These are phyloP conservation scores for Glutinoglossum americanum DNA, from an alignment of 495 filamentous ascomycete species.

Conservation along the genomic window DNA sequence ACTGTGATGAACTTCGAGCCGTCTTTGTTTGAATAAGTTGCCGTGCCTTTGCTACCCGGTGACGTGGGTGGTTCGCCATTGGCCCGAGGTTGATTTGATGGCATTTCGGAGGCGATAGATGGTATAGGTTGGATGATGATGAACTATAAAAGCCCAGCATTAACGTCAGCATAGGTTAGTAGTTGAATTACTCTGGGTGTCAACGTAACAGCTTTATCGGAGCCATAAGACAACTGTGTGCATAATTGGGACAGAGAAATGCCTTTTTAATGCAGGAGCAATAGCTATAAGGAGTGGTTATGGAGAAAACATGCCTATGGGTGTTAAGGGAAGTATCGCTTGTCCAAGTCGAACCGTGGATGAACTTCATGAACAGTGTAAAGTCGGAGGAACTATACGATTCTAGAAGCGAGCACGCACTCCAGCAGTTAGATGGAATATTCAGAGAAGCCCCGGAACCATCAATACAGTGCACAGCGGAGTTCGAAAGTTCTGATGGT, in stretches of 20 bases:
- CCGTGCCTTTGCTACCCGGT: constrained; percentile 23
- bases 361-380: not conserved
- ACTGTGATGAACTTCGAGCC: constrained; percentile 46
- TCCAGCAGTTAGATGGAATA: not conserved
- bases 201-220: not conserved
- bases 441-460: not conserved
- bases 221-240: not conserved
- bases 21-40: constrained; percentile 43
- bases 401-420: not conserved
- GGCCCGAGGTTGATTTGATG: constrained; percentile 26
- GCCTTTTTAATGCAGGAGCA: not conserved
- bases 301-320: not conserved
- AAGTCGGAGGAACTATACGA: not conserved
- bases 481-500: not conserved
- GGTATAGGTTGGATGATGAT: not conserved
- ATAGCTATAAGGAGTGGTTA: not conserved
- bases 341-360: not conserved
- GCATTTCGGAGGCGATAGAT: constrained; percentile 20
- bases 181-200: not conserved
- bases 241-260: not conserved
- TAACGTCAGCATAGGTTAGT: not conserved
- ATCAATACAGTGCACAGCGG: not conserved
- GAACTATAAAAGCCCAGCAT: not conserved
- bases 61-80: constrained; percentile 16
- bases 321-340: not conserved